Conservation (phyloP, 1,139 yeast genomes). For the Sugiyamaella novakii region DNA sequence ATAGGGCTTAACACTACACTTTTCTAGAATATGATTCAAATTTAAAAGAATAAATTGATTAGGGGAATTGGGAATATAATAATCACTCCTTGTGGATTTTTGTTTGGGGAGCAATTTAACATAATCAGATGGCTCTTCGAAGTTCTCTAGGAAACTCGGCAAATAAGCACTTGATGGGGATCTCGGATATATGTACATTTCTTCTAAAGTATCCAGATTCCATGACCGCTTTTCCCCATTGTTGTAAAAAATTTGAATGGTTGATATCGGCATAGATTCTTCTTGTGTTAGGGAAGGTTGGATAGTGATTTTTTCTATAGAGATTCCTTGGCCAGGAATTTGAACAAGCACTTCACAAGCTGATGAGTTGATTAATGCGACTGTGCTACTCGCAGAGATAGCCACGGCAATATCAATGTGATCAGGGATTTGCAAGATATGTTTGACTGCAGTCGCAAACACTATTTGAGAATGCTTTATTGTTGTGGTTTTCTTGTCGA, state of each 20-base stretch:
- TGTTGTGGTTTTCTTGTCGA: slow-evolving; percentile 22
- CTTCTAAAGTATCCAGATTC: slow-evolving; percentile 28
- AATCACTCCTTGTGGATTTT: neutral
- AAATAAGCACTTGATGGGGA: neutral
- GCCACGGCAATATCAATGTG: slow-evolving; percentile 24
- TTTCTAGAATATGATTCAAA: slow-evolving; percentile 7
- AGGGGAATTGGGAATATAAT: neutral
- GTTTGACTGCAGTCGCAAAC: slow-evolving; percentile 29
- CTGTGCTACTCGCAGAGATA: slow-evolving; percentile 27
- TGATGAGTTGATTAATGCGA: slow-evolving; percentile 28
- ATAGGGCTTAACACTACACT: neutral
- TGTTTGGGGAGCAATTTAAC: slow-evolving; percentile 1
- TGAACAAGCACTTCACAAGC: slow-evolving; percentile 19
- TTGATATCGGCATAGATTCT: neutral
- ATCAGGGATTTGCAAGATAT: slow-evolving; percentile 22
- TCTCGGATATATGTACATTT: slow-evolving; percentile 16
- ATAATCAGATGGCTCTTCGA: slow-evolving; percentile 1
- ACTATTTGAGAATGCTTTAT: slow-evolving; percentile 19
- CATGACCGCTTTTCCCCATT: slow-evolving; percentile 26
- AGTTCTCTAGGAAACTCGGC: slow-evolving; percentile 1
- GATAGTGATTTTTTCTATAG: slow-evolving; percentile 19
- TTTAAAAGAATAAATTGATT: neutral
- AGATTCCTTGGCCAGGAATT: slow-evolving; percentile 32
- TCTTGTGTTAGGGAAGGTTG: neutral
- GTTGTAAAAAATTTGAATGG: slow-evolving; percentile 23